Percentiles rank a stretch among this genome's conserved stretches.
Evolutionary conservation across 495 filamentous ascomycete genomes (phyloP).

Genomic region (Podospora didyma): DNA sequence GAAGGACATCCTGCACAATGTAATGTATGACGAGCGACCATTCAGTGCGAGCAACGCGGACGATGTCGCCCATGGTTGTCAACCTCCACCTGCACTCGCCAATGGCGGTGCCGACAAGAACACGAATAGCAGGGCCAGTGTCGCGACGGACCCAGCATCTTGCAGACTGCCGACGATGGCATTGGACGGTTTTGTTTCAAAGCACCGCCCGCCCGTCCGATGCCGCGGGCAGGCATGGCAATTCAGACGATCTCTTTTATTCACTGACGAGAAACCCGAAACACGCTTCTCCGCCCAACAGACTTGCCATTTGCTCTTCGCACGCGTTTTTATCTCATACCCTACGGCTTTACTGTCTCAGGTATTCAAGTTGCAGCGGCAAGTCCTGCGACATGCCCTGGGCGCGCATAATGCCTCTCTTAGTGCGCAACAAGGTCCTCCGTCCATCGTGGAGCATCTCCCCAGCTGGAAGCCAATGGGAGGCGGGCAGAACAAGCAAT

Average conservation of each 20-base stretch:
- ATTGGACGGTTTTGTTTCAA: conserved; percentile 11
- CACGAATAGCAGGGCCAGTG: neutral
- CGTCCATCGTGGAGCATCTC: neutral
- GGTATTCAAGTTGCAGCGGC: conserved; percentile 9
- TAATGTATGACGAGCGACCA: neutral
- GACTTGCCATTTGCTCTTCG: neutral
- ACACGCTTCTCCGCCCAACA: neutral
- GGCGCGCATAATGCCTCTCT: conserved; percentile 7
- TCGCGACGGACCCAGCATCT: neutral
- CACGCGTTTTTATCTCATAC: too few species aligned
- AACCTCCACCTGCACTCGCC: too few species aligned
- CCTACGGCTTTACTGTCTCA: conserved; percentile 23
- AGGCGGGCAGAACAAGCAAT: conserved; percentile 1
- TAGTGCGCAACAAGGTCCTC: conserved; percentile 3
- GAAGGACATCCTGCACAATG: neutral
- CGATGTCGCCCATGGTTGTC: too few species aligned
- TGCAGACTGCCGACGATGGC: neutral
- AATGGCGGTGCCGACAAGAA: neutral
- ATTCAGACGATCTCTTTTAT: neutral
- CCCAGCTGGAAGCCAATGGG: conserved; percentile 3
- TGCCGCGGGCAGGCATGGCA: neutral
- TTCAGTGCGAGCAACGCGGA: too few species aligned
- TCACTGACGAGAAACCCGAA: neutral
- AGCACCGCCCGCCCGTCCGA: conserved; percentile 5
- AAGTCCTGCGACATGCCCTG: conserved; percentile 14